A percentile compares a stretch with the other conserved stretches of the same genome.
Evolutionary conservation across 768 basidiomycete species (phyloP).

Genomic region (Suillus fuscotomentosus): DNA sequence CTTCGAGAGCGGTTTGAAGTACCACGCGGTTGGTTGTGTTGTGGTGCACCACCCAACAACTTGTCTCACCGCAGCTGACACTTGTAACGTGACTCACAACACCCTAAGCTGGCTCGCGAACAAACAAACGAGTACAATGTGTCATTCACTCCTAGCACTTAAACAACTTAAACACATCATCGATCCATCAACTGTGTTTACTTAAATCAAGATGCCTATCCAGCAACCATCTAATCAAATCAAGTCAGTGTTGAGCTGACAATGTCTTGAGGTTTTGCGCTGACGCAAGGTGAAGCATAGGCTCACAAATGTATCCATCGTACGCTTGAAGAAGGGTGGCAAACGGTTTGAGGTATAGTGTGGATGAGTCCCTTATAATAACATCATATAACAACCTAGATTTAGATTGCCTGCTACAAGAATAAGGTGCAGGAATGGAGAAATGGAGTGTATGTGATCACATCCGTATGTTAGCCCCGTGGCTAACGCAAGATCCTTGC

Average conservation of each 20-base stretch:
- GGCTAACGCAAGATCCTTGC: conserved; percentile 6
- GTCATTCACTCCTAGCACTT: not conserved
- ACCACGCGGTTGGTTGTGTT: not conserved
- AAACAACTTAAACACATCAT: not conserved
- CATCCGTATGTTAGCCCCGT: not conserved
- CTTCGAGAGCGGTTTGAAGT: not conserved
- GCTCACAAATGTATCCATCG: conserved; percentile 95
- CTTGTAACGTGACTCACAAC: not conserved
- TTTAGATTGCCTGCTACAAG: conserved; percentile 95
- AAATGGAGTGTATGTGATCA: conserved; percentile 70
- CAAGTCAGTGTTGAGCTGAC: conserved; percentile 48
- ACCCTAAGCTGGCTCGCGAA: not conserved
- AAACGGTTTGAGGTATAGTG: conserved; percentile 87
- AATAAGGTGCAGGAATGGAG: conserved; percentile 99
- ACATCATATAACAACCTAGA: not conserved
- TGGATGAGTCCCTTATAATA: not conserved
- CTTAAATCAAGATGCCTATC: conserved; percentile 42
- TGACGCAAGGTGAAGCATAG: conserved; percentile 38
- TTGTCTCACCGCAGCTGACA: not conserved
- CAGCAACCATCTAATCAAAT: conserved; percentile 90
- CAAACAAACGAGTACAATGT: not conserved
- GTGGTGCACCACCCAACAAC: not conserved
- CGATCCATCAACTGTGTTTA: not conserved
- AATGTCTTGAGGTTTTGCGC: conserved; percentile 9
- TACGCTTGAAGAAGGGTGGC: conserved; percentile 93